These are phyloP conservation scores for Thyridium curvatum DNA, from an alignment of 2,329 filamentous ascomycete species.

Conservation along the genomic window DNA sequence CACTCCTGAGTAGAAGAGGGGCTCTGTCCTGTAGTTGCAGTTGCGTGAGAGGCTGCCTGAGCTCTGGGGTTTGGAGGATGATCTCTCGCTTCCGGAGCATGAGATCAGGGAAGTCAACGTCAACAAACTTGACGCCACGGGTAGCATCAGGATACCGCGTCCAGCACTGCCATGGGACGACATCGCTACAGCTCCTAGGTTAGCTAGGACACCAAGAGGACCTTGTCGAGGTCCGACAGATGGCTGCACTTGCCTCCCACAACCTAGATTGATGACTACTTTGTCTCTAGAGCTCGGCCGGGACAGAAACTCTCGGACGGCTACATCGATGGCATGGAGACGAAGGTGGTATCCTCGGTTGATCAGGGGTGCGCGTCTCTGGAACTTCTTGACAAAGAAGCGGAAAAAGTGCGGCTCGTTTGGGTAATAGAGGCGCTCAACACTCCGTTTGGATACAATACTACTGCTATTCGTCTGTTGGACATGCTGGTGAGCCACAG, in stretches of 20 bases:
- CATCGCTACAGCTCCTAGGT: no score
- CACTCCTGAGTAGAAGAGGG: slow-evolving; percentile 54
- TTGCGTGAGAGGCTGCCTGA: slow-evolving; percentile 45
- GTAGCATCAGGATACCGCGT: slow-evolving; percentile 56
- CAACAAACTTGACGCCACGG: slow-evolving; percentile 61
- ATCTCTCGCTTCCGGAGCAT: slow-evolving; percentile 67
- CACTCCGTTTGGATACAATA: slow-evolving; percentile 86
- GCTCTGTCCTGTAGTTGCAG: slow-evolving; percentile 32
- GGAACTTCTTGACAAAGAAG: slow-evolving; percentile 79
- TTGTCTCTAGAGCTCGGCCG: slow-evolving; percentile 49
- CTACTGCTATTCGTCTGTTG: slow-evolving; percentile 79
- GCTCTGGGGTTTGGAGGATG: slow-evolving; percentile 56
- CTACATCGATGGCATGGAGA: slow-evolving; percentile 73
- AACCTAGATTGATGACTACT: slow-evolving; percentile 77
- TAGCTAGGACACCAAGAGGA: no score
- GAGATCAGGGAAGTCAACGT: slow-evolving; percentile 79
- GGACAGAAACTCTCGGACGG: slow-evolving; percentile 66
- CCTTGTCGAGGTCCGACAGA: no score
- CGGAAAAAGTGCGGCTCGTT: slow-evolving; percentile 77
- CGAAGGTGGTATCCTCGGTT: slow-evolving; percentile 86
- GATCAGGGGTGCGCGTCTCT: slow-evolving; percentile 78
- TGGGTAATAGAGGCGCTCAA: slow-evolving; percentile 81
- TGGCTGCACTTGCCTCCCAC: slow-evolving; percentile 87
- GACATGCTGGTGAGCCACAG: neutral
- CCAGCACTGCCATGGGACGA: slow-evolving; percentile 78